Evolutionary conservation across 805 yeast species (phyloP).

Genomic region (Ogataea allantospora): DNA sequence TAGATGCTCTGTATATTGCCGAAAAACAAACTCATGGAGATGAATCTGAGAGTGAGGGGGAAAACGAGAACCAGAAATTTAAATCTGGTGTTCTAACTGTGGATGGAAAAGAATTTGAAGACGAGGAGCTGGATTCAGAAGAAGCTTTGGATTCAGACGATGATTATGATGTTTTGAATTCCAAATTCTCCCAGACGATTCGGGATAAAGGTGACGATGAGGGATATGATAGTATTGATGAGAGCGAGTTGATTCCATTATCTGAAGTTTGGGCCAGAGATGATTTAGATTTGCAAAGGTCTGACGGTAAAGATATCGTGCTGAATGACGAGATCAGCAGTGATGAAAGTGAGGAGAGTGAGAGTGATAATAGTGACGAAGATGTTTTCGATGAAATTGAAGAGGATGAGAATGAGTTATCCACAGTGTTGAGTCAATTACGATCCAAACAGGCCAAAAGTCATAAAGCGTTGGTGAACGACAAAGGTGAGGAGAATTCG

Average conservation of each 20-base stretch:
- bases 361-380: slow-evolving; percentile 28
- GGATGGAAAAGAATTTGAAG: slow-evolving; percentile 36
- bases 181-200: slow-evolving; percentile 66
- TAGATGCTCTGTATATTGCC: slow-evolving; percentile 32
- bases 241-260: slow-evolving; percentile 66
- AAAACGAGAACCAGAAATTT: slow-evolving; percentile 13
- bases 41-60: slow-evolving; percentile 13
- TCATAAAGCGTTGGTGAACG: slow-evolving; percentile 48
- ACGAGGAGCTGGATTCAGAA: slow-evolving; percentile 56
- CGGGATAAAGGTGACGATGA: slow-evolving; percentile 60
- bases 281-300: slow-evolving; percentile 44
- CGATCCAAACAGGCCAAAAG: slow-evolving; percentile 26
- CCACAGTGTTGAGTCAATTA: slow-evolving; percentile 34
- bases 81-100: slow-evolving; percentile 8
- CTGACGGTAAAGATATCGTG: slow-evolving; percentile 22
- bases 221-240: slow-evolving; percentile 75
- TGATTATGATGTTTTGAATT: slow-evolving; percentile 57
- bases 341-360: slow-evolving; percentile 26
- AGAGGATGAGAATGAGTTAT: slow-evolving; percentile 44
- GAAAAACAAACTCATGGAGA: slow-evolving; percentile 20
- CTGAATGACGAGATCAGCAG: slow-evolving; percentile 30
- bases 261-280: slow-evolving; percentile 91
- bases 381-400: slow-evolving; percentile 30
- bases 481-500: slow-evolving; percentile 64
- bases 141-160: slow-evolving; percentile 86